Conservation (phyloP, 805 yeast genomes). For the Teunomyces pallodes region DNA sequence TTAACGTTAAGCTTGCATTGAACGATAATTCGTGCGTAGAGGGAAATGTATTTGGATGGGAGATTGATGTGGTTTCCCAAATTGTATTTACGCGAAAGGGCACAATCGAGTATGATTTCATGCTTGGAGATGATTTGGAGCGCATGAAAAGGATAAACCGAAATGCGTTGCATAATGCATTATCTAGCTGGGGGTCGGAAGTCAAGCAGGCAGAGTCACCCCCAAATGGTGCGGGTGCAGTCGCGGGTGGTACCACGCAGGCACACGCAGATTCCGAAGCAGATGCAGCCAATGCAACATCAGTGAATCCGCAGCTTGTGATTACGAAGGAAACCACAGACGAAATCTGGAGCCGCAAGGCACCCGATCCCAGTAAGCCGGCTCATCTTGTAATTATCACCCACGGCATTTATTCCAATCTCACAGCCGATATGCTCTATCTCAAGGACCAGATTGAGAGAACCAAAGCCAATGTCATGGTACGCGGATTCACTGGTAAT, state of each 20-base stretch:
- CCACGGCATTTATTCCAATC: constrained; percentile 43
- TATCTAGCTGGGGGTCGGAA: background rate
- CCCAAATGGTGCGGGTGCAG: background rate
- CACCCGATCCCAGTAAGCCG: constrained; percentile 25
- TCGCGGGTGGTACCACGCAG: background rate
- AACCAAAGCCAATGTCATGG: constrained; percentile 23
- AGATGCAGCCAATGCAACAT: background rate
- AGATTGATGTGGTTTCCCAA: constrained; percentile 40
- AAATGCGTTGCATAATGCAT: constrained; percentile 14
- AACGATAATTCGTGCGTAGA: constrained; percentile 40
- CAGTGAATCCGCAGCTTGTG: constrained; percentile 21
- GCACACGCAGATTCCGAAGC: background rate
- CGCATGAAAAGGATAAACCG: constrained; percentile 33
- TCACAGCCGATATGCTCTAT: constrained; percentile 45
- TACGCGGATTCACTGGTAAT: constrained; percentile 38
- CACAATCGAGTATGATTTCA: constrained; percentile 29
- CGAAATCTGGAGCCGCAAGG: constrained; percentile 34
- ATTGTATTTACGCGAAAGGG: constrained; percentile 36
- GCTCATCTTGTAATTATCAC: constrained; percentile 42
- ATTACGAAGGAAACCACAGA: constrained; percentile 25
- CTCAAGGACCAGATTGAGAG: constrained; percentile 32
- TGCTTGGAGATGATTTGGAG: constrained; percentile 36
- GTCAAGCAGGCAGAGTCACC: background rate
- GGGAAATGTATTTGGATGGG: constrained; percentile 29
- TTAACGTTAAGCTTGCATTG: constrained; percentile 52